These are phyloP conservation scores for Aspergillus alliaceus DNA, from an alignment of 2,329 filamentous ascomycete species.

Conservation along the genomic window DNA sequence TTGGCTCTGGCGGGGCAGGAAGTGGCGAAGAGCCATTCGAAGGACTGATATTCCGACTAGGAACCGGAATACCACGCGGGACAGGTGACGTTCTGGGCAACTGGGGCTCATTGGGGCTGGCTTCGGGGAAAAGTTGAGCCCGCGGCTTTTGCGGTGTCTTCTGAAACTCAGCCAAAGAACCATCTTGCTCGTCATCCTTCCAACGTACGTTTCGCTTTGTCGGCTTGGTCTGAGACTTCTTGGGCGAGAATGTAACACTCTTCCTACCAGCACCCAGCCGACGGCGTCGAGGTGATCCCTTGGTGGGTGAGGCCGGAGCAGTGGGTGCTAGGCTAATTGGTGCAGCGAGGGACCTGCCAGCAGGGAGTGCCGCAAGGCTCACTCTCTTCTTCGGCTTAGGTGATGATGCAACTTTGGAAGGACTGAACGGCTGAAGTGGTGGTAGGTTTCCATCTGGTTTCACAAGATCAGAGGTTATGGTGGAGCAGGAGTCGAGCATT, in stretches of 20 bases:
- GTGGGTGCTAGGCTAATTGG: conserved; percentile 33
- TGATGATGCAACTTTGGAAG: conserved; percentile 63
- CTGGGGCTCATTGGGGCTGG: conserved; percentile 52
- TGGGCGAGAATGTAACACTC: conserved; percentile 76
- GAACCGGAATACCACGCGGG: conserved; percentile 43
- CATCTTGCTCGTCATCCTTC: conserved; percentile 87
- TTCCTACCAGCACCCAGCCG: conserved; percentile 66
- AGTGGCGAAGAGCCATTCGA: conserved; percentile 56
- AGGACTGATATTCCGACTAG: conserved; percentile 35
- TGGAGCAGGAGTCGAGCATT: conserved; percentile 73
- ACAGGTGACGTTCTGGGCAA: conserved; percentile 56
- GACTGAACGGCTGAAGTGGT: conserved; percentile 62
- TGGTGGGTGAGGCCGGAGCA: conserved; percentile 62
- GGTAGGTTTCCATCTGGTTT: conserved; percentile 76
- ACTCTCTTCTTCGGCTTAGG: conserved; percentile 68
- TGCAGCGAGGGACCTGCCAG: conserved; percentile 26
- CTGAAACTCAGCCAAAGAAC: conserved; percentile 84
- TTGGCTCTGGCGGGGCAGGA: conserved; percentile 57
- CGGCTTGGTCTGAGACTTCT: conserved; percentile 62
- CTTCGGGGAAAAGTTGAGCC: conserved; percentile 53
- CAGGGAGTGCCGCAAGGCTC: conserved; percentile 38
- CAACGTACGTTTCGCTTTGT: conserved; percentile 81
- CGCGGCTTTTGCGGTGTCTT: conserved; percentile 77
- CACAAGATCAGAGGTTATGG: conserved; percentile 77
- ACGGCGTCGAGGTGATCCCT: conserved; percentile 76